These are phyloP conservation scores for Leptographium lundbergii DNA, from an alignment of 2,329 filamentous ascomycete genomes.

Conservation along the genomic window DNA sequence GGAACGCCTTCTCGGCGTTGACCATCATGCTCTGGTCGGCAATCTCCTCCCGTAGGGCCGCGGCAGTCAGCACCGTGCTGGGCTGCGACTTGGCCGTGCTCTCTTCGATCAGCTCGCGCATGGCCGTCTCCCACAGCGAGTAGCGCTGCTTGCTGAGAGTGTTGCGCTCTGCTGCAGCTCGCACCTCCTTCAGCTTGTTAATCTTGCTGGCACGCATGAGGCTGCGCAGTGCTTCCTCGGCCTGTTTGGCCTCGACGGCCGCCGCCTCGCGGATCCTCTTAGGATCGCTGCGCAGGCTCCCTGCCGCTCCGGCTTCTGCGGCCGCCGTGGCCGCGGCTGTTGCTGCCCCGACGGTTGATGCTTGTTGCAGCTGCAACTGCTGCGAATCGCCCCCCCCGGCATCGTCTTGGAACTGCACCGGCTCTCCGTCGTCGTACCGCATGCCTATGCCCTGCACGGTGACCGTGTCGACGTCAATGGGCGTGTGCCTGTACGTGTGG, in stretches of 20 bases:
- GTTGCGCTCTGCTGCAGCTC: conserved; percentile 40
- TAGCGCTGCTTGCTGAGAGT: conserved; percentile 41
- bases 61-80: not conserved
- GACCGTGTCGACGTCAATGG: conserved; percentile 25
- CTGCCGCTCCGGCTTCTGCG: conserved; percentile 11
- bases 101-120: conserved; percentile 40
- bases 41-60: conserved; percentile 30
- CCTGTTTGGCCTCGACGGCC: conserved; percentile 45
- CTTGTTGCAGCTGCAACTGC: not conserved
- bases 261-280: conserved; percentile 48
- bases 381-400: conserved; percentile 3
- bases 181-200: conserved; percentile 52
- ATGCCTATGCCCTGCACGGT: conserved; percentile 17
- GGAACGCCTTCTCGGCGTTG: conserved; percentile 40
- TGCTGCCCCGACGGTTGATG: conserved; percentile 11
- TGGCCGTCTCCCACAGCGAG: conserved; percentile 47
- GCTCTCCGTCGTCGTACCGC: conserved; percentile 17
- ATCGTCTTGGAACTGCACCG: conserved; percentile 7
- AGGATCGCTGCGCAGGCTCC: conserved; percentile 29
- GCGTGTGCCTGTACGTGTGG: conserved; percentile 51
- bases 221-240: conserved; percentile 46
- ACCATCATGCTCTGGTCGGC: conserved; percentile 54
- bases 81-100: conserved; percentile 9
- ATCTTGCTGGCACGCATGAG: conserved; percentile 51
- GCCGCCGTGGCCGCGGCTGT: conserved; percentile 12